A percentile compares a stretch with the other conserved stretches of the same genome.
Evolutionary conservation across 2,329 filamentous ascomycete genomes (phyloP).

Genomic region (Aschersonia sp.): DNA sequence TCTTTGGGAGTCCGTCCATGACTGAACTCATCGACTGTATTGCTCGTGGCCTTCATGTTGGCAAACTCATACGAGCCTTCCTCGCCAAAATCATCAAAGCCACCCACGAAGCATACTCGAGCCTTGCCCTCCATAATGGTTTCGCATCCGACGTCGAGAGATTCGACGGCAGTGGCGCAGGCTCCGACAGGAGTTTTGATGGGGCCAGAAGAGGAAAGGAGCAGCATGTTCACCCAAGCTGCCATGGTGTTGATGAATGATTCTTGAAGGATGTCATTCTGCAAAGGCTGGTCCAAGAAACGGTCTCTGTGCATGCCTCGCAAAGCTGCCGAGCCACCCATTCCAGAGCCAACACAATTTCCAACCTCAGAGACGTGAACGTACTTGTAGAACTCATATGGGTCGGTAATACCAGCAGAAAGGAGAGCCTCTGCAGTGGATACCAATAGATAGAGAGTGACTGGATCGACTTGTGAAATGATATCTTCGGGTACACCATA

Average conservation of each 20-base stretch:
- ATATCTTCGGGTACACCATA: conserved; percentile 98
- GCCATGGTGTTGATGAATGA: conserved; percentile 99
- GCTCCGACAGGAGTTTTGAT: conserved; percentile 98
- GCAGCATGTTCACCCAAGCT: conserved; percentile 98
- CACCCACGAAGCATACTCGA: conserved; percentile 91
- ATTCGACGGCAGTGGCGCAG: conserved; percentile 94
- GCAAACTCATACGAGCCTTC: conserved; percentile 99
- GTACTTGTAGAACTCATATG: conserved; percentile 99
- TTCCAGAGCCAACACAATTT: conserved; percentile 96
- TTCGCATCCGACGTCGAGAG: conserved; percentile 93
- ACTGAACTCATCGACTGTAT: conserved; percentile 88
- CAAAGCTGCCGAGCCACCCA: conserved; percentile 85
- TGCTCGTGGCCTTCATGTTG: conserved; percentile 99
- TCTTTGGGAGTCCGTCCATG: conserved; percentile 91
- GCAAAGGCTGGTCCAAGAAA: conserved; percentile 89
- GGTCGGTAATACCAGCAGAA: conserved; percentile 90
- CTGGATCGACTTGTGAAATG: conserved; percentile 91
- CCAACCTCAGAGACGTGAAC: conserved; percentile 95
- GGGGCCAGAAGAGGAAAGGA: conserved; percentile 89
- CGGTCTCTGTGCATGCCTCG: conserved; percentile 98
- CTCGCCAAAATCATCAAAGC: conserved; percentile 98
- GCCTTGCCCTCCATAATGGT: conserved; percentile 98
- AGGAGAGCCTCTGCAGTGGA: conserved; percentile 86
- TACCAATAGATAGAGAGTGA: conserved; percentile 88
- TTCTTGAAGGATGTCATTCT: conserved; percentile 98